Conservation (phyloP, 352 stramenopile species). For the Phytophthora tentaculata region DNA sequence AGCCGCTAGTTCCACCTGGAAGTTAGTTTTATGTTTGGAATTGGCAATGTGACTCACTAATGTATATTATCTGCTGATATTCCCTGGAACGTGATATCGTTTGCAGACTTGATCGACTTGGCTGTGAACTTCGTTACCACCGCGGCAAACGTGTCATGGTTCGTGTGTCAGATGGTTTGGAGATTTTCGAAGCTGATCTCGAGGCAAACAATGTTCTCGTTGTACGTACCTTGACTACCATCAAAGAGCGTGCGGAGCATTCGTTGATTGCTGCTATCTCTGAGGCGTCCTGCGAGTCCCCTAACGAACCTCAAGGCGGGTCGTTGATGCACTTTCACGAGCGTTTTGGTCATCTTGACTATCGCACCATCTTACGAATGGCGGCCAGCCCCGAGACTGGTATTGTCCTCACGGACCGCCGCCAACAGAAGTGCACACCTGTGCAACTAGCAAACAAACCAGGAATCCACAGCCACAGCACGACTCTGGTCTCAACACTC, state of each 20-base stretch:
- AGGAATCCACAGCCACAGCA: not conserved
- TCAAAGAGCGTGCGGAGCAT: no score
- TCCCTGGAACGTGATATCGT: no score
- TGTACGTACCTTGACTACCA: not conserved
- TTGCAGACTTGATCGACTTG: not conserved
- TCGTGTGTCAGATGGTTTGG: not conserved
- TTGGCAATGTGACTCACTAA: no score
- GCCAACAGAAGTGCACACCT: not conserved
- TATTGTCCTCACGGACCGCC: not conserved
- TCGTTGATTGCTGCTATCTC: no score
- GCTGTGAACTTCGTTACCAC: not conserved
- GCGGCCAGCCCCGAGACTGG: not conserved
- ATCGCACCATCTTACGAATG: not conserved
- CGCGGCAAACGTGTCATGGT: not conserved
- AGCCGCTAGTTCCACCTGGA: no score
- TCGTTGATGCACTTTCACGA: not conserved
- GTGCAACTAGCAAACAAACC: constrained; percentile 1
- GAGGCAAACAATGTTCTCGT: not conserved
- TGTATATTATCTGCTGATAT: no score
- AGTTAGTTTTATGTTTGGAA: no score
- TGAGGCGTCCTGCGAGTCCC: no score
- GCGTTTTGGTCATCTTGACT: not conserved
- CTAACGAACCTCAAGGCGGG: not conserved
- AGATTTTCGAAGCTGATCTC: not conserved
- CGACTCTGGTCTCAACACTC: constrained; percentile 4